These are phyloP conservation scores for Nemania sp. DNA, from an alignment of 2,329 filamentous ascomycete genomes.

Conservation along the genomic window DNA sequence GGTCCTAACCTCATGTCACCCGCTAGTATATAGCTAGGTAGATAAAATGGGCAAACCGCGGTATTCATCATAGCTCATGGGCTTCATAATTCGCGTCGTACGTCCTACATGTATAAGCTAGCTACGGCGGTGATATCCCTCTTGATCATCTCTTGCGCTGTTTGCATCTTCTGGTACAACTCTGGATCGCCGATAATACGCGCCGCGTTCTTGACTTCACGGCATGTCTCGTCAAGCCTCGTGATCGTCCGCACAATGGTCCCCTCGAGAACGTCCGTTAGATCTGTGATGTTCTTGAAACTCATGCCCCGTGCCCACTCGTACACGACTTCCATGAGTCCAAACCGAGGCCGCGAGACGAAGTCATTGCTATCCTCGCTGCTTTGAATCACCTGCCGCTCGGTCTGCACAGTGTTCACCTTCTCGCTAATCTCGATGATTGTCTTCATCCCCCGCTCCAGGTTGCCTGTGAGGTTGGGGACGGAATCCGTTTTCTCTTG, in stretches of 20 bases:
- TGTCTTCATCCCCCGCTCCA: constrained; percentile 84
- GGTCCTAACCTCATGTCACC: too few species aligned
- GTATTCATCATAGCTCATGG: too few species aligned
- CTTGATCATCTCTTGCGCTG: constrained; percentile 97
- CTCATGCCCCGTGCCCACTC: constrained; percentile 99
- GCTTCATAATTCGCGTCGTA: too few species aligned
- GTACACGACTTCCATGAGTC: constrained; percentile 96
- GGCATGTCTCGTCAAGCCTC: constrained; percentile 91
- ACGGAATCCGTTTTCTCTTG: constrained; percentile 92
- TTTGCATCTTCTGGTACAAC: constrained; percentile 96
- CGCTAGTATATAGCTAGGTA: too few species aligned
- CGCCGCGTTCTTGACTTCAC: constrained; percentile 97
- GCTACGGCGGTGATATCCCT: constrained; percentile 92
- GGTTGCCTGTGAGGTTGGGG: constrained; percentile 82
- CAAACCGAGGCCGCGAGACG: constrained; percentile 86
- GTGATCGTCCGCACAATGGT: constrained; percentile 97
- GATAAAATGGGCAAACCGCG: too few species aligned
- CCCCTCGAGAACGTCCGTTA: constrained; percentile 96
- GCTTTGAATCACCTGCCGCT: constrained; percentile 91
- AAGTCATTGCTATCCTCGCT: constrained; percentile 94
- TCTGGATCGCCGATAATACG: constrained; percentile 94
- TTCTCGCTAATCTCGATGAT: constrained; percentile 93
- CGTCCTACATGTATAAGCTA: constrained; percentile 80
- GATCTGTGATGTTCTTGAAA: constrained; percentile 95
- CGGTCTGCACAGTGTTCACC: constrained; percentile 88